These are phyloP conservation scores for Straminergon stramineum DNA, from an alignment of 225 moss, liverwort and hornwort genomes.

Conservation along the genomic window DNA sequence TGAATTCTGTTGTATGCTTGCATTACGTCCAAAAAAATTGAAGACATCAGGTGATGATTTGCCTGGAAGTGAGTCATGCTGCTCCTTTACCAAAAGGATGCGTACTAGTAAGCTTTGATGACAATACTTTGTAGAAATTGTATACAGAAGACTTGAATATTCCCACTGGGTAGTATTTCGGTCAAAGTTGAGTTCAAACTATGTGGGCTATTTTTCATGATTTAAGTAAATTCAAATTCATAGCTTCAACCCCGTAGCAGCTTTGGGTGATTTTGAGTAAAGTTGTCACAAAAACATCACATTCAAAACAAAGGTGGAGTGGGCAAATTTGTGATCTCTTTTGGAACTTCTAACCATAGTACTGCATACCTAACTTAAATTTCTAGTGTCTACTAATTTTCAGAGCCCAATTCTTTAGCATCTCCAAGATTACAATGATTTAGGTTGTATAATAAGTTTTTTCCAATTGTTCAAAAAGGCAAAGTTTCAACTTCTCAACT, in stretches of 20 bases:
- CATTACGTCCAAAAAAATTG: background rate
- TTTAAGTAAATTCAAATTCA: no score
- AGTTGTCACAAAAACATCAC: background rate
- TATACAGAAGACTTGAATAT: background rate
- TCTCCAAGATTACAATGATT: background rate
- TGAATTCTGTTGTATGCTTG: background rate
- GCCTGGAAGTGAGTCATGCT: fast-evolving
- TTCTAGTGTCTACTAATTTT: background rate
- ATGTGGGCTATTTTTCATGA: fast-evolving
- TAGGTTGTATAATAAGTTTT: fast-evolving
- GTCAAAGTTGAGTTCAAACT: background rate
- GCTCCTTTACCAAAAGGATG: fast-evolving
- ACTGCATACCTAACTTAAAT: background rate
- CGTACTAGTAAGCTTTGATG: background rate
- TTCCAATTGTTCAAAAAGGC: fast-evolving
- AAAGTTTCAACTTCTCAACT: background rate
- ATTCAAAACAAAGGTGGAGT: background rate
- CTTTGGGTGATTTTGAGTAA: background rate
- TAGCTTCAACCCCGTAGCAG: fast-evolving
- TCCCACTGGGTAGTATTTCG: fast-evolving
- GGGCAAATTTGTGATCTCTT: background rate
- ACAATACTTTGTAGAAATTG: no score
- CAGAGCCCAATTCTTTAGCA: background rate
- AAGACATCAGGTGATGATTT: background rate
- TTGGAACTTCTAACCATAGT: fast-evolving